Base-by-base conservation (phyloP, 139 green algal species). In the Haematococcus lacustris region DNA sequence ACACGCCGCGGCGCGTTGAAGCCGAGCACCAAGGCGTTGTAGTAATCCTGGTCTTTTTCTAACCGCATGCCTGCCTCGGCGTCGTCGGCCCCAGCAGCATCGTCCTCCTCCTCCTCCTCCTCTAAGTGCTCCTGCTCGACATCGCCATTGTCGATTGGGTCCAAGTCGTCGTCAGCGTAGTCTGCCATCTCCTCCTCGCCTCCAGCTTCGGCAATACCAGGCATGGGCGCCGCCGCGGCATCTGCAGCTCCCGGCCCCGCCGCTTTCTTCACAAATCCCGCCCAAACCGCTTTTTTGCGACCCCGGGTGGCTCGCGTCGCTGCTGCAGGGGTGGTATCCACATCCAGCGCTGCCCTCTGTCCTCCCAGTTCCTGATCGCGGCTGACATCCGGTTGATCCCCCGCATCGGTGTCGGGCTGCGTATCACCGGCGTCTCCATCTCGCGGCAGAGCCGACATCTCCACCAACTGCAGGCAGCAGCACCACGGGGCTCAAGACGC, bases 61-160 rank as follows among this genome's bases (percentile, higher is more conserved):
- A n/a, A n/a, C n/a, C n/a, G n/a, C n/a, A n/a, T n/a, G n/a, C n/a
- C n/a, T n/a, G n/a, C n/a, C n/a, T n/a, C n/a, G n/a, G n/a, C n/a
- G n/a, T n/a, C n/a, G n/a, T n/a, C n/a, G n/a, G n/a, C n/a, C n/a
- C n/a, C n/a, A n/a, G n/a, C n/a, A n/a, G n/a, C n/a, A n/a, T 66
- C 77, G 34, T n/a, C 39, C 5, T 37, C 67, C 17, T 68, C 72
- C 32, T 73, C 65, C 4, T 76, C 70, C 25, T 77, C 77, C 1
- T 63, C 68, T 1, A 73, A 80, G 3, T n/a, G 35, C 32, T 26
- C 68, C 2, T 66, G 73, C 26, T 59, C 34, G 13, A 68, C 74
- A 34, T 80, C 64, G 32, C 66, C 59, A 21, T 38, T 51, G 47
- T 77, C 72, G 32, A 72, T 47, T 38, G 26, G 25, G 26, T 63